Base-by-base conservation (phyloP, 2,329 filamentous ascomycete species). In the Aspergillus neotritici region DNA sequence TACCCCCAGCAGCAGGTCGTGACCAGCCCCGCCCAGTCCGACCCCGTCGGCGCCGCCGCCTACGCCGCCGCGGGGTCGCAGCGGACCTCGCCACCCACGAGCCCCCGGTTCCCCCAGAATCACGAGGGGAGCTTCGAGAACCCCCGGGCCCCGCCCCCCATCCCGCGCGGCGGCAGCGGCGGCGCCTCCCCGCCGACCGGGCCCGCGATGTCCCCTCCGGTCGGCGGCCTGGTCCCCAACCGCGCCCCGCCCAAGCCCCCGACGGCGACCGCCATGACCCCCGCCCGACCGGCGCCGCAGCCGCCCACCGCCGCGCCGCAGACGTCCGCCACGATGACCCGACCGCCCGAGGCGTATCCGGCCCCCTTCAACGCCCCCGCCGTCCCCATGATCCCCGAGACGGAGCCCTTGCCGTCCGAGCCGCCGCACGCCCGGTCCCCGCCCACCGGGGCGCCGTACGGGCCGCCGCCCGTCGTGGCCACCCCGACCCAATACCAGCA, bases 121-220 rank as follows among this genome's bases (percentile, higher is more conserved):
- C 81, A 87, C 70, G 84, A 89, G 76, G 86, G 87, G 63, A 97
- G 88, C 73, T 98, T 97, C 68, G 93, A 97, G 71, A 97, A 98
- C 62, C 93, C 93, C 37, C 81, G 93, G 61, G 87, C 91, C 13
- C 87, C 93, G 31, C 93, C 93, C 51, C 93, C 91, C 9, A 86
- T 96, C 48, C 90, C 91, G 45, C 64, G 78, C 29, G 65, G 62
- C 16, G 53, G 21, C 21, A 8, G 21, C 21, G 21, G 21, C 21
- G 21, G 21, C 21, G 21, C 21, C 21, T 25, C 57, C 46, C 54
- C 63, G 34, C 56, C 57, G 33, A 62, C 67, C 43, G 78, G 78
- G 62, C 78, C 80, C 51, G 63, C 76, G 48, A 56, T 62, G 46
- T 58, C 62, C 41, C 62, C 63, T 15, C 52, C 58, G 65, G 69